Evolutionary conservation across 345 rosid species (phyloP).

Genomic region (Gossypium longicalyx): DNA sequence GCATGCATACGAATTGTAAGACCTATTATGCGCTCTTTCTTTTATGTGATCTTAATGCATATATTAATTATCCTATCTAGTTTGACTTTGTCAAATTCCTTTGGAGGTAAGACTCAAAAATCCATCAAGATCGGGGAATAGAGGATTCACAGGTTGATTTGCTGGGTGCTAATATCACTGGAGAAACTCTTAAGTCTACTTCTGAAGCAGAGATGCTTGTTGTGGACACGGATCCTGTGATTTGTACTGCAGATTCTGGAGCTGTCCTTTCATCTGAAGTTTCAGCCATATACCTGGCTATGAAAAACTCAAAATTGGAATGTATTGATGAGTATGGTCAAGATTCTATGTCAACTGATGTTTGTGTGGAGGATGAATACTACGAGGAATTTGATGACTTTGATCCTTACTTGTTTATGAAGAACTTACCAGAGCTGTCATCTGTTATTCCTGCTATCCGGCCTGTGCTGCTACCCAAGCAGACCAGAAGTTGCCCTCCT

Average conservation of each 20-base stretch:
- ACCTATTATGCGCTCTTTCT: not conserved
- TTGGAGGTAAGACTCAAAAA: constrained; percentile 29
- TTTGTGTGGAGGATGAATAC: constrained; percentile 65
- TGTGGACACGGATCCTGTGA: constrained; percentile 32
- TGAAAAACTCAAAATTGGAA: constrained; percentile 94
- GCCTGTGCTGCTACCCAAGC: constrained; percentile 78
- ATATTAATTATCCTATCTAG: constrained; percentile 13
- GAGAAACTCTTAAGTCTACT: constrained; percentile 22
- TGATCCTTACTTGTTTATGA: constrained; percentile 88
- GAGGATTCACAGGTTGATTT: constrained; percentile 20
- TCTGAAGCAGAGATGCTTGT: constrained; percentile 34
- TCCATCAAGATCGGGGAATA: constrained; percentile 21
- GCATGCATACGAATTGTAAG: not conserved
- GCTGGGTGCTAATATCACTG: constrained; percentile 22
- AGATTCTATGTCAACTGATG: constrained; percentile 63
- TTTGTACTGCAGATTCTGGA: constrained; percentile 48
- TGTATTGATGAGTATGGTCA: constrained; percentile 83
- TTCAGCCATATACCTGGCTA: constrained; percentile 91
- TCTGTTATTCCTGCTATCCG: constrained; percentile 88
- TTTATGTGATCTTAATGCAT: constrained; percentile 1
- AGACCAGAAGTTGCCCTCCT: constrained; percentile 94
- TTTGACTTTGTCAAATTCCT: constrained; percentile 28
- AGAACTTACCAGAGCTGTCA: constrained; percentile 83
- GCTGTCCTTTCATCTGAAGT: constrained; percentile 62
- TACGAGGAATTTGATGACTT: constrained; percentile 82